Conservation (phyloP, 1,284 basidiomycete genomes). For the Microbotryum saponariae region DNA sequence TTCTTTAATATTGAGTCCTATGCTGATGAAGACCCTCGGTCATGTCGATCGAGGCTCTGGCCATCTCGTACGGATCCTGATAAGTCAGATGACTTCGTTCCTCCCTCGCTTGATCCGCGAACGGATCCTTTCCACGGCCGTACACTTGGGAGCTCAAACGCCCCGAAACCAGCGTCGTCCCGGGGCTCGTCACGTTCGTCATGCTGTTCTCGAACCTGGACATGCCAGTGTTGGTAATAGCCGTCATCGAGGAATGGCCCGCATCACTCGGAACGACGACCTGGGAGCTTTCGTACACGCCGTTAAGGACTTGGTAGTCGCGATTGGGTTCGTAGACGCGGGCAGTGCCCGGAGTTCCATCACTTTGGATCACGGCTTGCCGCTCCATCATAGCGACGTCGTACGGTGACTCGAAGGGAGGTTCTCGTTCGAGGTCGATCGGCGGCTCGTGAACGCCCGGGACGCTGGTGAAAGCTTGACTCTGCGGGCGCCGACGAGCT, state of each 20-base stretch:
- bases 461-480: constrained; percentile 4
- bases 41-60: constrained; percentile 1
- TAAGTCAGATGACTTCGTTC: background rate
- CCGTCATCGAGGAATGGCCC: constrained; percentile 14
- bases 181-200: background rate
- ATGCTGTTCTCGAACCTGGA: background rate
- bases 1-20: background rate
- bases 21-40: background rate
- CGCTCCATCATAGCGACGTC: background rate
- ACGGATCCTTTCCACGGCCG: constrained; percentile 14
- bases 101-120: constrained; percentile 13
- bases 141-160: no score
- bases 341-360: background rate
- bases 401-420: constrained; percentile 8
- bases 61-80: constrained; percentile 25
- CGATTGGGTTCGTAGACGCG: no score
- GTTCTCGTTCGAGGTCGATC: constrained; percentile 9
- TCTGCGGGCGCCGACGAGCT: no score
- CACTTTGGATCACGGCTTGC: background rate
- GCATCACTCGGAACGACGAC: constrained; percentile 1
- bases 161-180: no score
- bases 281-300: constrained; percentile 3
- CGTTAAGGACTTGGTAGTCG: background rate
- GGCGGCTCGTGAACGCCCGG: constrained; percentile 8
- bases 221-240: background rate